Base-by-base conservation (phyloP, 208 protist genomes). In the Trypanosoma avium region DNA sequence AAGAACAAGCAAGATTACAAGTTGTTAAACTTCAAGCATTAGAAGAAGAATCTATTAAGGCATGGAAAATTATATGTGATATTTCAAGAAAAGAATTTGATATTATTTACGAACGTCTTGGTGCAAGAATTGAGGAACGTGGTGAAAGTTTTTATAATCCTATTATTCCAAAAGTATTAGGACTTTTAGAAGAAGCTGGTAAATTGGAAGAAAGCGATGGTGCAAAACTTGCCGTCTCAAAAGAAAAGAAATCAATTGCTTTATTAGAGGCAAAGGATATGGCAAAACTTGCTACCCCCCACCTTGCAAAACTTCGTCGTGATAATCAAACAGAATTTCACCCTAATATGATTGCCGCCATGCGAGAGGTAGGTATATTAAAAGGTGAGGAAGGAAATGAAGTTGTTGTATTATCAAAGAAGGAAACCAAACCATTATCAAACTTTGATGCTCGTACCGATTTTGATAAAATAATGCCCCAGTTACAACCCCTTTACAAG, bases 91-190 rank as follows among this genome's bases (percentile, higher is more conserved):
- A 68, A 12, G 95, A 98, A 77, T 99, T 98, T 77, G 77, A 94
- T 58, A 42, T 73, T 45, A 95, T 98, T 67, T 98, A 99, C 84
- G 49, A 86, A 13, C 84, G 83, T 66, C 93, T 99, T 56, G 72
- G 87, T 57, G 72, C 82, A 52, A 65, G 30, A 35, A 81, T 98
- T 46, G 79, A 93, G 60, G 95, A 98, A 73, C 79, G 85, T 32
- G 97, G 97, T 22, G 97, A 99, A 84, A 98, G 95, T 68, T 98
- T 97, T 72, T 98, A 99, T 91, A 97, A 97, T 69, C 74, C 83
- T 10, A 73, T 96, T 54, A 95, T 99, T 72, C 86, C 84, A 3
- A 70, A 81, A 36, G 86, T 96, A 36, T 60, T 98, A 22, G 49
- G 75, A 30, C 53, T 94, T 24, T 78, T 98, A 29, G 77, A 94